Evolutionary conservation across 257 asterid species (phyloP), one percentile per base, ranked within the genome.

Genomic region (Thymus mandschuricus): DNA sequence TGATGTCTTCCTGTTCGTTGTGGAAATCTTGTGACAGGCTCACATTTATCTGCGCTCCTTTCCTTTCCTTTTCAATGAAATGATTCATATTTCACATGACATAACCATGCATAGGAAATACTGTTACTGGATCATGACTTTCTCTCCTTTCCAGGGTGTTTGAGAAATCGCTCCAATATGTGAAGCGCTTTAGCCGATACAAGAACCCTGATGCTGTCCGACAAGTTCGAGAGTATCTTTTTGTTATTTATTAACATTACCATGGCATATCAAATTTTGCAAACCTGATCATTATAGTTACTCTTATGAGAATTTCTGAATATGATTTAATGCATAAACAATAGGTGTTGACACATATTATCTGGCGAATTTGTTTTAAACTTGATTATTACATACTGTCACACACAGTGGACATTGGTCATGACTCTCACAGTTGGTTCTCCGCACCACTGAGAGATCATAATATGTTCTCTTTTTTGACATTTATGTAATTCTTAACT

Each of bases 161-260:
- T 82, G 99, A 95, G 85, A 95, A 92, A 84, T 95, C 99, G 33
- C 86, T 86, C 71, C 98, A 95, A 76, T 95, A 95, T 50, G 99
- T 92, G 81, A 89, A 95, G 90, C 97, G 99, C 71, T 95, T 95
- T 86, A 95, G 98, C 80, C 96, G 98, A 54, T 95, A 91, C 82
- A 89, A 92, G 83, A 91, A 89, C 81, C 96, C 96, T 59, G 99
- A 91, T 86, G 96, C 99, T 65, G 98, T 95, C 74, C 86, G 96
- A 83, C 99, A 95, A 95, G 99, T 90, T 76, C 83, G 99, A 81
- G 99, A 94, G 98, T 89, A 92, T 92, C 98, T 96, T 88, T 54
- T 33, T 61, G 59, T 68, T 29, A 12, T 61, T 58, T 60, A 61
- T 61, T 54, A 33, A 62, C 40, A n/a, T 43, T 41, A 29, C 27